phyloP scores from a whole-genome alignment of 2,329 filamentous ascomycete genomes.

The Neofusicoccum sp. region DNA sequence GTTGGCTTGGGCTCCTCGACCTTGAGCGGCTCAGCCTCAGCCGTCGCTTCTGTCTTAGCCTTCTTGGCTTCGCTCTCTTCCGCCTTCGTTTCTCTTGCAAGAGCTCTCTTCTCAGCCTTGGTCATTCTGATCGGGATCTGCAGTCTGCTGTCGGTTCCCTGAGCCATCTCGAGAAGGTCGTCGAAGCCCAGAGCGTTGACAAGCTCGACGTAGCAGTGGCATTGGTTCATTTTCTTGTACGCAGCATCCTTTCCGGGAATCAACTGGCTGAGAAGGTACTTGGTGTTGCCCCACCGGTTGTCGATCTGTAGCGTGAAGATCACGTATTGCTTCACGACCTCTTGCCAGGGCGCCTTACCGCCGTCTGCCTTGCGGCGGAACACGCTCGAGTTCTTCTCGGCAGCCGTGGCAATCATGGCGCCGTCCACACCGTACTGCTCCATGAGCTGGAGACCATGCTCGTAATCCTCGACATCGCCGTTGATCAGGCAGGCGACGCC shows the following conservation, averaged over 20 bases:
- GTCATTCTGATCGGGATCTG: slow-evolving; percentile 9
- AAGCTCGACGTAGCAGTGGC: slow-evolving; percentile 71
- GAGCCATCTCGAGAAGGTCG: slow-evolving; percentile 65
- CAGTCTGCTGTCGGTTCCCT: slow-evolving; percentile 65
- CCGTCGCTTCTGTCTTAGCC: neutral
- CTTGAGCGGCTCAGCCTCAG: neutral
- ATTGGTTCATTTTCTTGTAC: slow-evolving; percentile 63
- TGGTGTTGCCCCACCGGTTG: slow-evolving; percentile 91
- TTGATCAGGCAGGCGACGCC: slow-evolving; percentile 96
- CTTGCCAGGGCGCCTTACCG: slow-evolving; percentile 71
- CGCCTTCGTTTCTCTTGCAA: slow-evolving; percentile 1
- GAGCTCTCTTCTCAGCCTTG: slow-evolving; percentile 18
- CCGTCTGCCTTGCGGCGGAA: slow-evolving; percentile 73
- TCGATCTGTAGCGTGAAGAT: slow-evolving; percentile 72
- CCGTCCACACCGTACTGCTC: slow-evolving; percentile 84
- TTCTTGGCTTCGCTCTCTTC: neutral
- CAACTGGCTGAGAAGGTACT: slow-evolving; percentile 83
- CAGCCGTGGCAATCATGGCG: slow-evolving; percentile 94
- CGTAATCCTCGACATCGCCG: slow-evolving; percentile 79
- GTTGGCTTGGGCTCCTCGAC: neutral
- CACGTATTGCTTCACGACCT: slow-evolving; percentile 77
- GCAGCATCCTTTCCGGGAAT: slow-evolving; percentile 75
- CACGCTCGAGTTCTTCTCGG: slow-evolving; percentile 87
- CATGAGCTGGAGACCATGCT: slow-evolving; percentile 72
- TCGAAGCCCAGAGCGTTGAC: slow-evolving; percentile 68